phyloP scores from a whole-genome alignment of 164 flowering plant genomes.

The Magnolia changhungtana region DNA sequence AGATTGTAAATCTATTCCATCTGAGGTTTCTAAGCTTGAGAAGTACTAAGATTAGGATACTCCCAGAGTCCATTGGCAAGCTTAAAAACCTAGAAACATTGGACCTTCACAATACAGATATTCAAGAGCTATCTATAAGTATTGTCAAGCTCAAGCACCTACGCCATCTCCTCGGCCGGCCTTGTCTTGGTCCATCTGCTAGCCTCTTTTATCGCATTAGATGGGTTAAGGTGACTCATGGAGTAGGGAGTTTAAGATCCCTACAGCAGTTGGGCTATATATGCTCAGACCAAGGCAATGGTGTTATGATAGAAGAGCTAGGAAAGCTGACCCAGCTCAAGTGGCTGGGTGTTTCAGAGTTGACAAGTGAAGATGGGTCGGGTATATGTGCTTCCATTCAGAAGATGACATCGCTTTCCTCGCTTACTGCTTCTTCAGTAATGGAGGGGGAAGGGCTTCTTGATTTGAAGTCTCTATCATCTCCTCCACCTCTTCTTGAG shows the following conservation, averaged over 20 bases:
- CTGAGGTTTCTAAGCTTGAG: neutral
- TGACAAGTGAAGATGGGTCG: constrained; percentile 1
- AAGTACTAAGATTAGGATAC: neutral
- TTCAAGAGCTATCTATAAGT: constrained; percentile 2
- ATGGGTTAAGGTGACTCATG: neutral
- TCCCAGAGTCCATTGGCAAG: neutral
- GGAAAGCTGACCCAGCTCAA: constrained; percentile 9
- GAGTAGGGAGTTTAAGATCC: constrained; percentile 1
- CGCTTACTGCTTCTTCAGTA: neutral
- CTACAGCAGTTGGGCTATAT: constrained; percentile 9
- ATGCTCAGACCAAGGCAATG: neutral
- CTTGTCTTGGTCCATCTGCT: neutral
- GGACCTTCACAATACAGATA: neutral
- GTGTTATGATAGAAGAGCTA: neutral
- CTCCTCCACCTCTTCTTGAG: neutral
- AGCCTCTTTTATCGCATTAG: neutral
- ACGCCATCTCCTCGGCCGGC: constrained; percentile 7
- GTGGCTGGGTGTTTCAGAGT: neutral
- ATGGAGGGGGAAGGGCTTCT: neutral
- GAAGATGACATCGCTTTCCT: constrained; percentile 1
- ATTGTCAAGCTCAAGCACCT: constrained; percentile 7
- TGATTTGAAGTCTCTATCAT: neutral
- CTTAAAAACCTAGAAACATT: neutral
- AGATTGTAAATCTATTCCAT: neutral
- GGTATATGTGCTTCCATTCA: constrained; percentile 4